Percentiles rank a stretch among this genome's conserved stretches.
Evolutionary conservation across 768 basidiomycete genomes (phyloP).

Genomic region (Podaxis sp.): DNA sequence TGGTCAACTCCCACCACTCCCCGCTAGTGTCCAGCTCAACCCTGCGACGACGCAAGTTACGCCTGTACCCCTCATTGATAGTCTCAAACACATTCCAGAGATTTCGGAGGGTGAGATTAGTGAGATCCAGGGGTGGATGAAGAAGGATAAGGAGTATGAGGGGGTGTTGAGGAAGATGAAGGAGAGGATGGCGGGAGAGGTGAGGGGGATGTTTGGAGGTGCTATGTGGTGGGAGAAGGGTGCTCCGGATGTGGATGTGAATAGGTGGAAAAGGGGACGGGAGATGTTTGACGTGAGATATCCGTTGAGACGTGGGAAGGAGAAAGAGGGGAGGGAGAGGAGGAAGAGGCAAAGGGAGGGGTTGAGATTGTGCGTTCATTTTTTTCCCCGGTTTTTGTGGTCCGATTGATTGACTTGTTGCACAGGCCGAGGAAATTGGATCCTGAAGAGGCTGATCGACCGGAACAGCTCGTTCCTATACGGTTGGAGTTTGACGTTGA

Average conservation of each 20-base stretch:
- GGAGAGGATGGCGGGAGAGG: slow-evolving; percentile 50
- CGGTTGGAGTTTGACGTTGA: slow-evolving; percentile 97
- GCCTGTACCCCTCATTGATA: slow-evolving; percentile 56
- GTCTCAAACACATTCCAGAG: slow-evolving; percentile 51
- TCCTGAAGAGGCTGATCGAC: slow-evolving; percentile 52
- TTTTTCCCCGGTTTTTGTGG: slow-evolving; percentile 17
- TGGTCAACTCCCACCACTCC: slow-evolving; percentile 32
- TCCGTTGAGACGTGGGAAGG: slow-evolving; percentile 34
- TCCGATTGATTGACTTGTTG: slow-evolving; percentile 4
- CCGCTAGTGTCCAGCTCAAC: slow-evolving; percentile 46
- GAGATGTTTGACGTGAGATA: slow-evolving; percentile 54
- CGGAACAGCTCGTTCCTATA: slow-evolving; percentile 89
- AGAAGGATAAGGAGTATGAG: slow-evolving; percentile 59
- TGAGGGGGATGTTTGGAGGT: slow-evolving; percentile 39
- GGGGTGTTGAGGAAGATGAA: slow-evolving; percentile 45
- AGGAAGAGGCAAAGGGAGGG: slow-evolving; percentile 65
- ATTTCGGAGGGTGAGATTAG: slow-evolving; percentile 50
- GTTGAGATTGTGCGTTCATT: slow-evolving; percentile 66
- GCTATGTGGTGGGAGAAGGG: slow-evolving; percentile 66
- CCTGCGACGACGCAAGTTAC: slow-evolving; percentile 58
- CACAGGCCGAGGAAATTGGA: slow-evolving; percentile 60
- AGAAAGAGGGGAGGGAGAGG: slow-evolving; percentile 32
- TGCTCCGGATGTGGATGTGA: slow-evolving; percentile 34
- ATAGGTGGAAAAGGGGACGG: slow-evolving; percentile 39
- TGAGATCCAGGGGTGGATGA: slow-evolving; percentile 62